These are phyloP conservation scores for Eucalyptus regnans DNA, from an alignment of 345 rosid genomes.

Conservation along the genomic window DNA sequence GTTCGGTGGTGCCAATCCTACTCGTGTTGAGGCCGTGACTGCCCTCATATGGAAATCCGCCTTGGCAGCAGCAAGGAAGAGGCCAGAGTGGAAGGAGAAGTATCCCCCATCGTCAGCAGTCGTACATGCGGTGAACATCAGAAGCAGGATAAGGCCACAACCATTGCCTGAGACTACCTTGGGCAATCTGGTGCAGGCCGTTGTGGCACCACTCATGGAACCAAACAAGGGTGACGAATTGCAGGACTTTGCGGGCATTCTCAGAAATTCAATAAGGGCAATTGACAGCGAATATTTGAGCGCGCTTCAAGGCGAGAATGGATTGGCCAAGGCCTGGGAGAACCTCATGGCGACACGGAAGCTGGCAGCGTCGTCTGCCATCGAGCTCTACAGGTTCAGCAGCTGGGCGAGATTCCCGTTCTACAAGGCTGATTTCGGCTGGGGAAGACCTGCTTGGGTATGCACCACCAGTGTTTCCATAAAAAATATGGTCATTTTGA, in stretches of 20 bases:
- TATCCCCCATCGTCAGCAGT: not conserved
- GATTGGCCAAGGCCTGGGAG: not conserved
- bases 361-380: not conserved
- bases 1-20: not conserved
- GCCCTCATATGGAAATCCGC: not conserved
- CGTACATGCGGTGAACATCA: slow-evolving; percentile 4
- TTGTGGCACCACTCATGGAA: not conserved
- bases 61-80: not conserved
- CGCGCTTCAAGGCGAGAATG: not conserved
- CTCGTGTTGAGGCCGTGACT: not conserved
- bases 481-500: not conserved
- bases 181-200: slow-evolving; percentile 4
- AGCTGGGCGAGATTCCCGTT: not conserved
- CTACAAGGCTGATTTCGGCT: not conserved
- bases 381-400: not conserved
- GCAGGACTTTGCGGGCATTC: not conserved
- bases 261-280: not conserved
- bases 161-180: not conserved
- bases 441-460: not conserved
- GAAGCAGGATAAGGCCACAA: not conserved
- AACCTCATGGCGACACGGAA: not conserved
- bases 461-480: not conserved
- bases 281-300: not conserved
- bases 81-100: not conserved
- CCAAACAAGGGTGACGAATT: not conserved